These are phyloP conservation scores for Dendrobium chrysotoxum DNA, from an alignment of 106 monocot species.

Conservation along the genomic window DNA sequence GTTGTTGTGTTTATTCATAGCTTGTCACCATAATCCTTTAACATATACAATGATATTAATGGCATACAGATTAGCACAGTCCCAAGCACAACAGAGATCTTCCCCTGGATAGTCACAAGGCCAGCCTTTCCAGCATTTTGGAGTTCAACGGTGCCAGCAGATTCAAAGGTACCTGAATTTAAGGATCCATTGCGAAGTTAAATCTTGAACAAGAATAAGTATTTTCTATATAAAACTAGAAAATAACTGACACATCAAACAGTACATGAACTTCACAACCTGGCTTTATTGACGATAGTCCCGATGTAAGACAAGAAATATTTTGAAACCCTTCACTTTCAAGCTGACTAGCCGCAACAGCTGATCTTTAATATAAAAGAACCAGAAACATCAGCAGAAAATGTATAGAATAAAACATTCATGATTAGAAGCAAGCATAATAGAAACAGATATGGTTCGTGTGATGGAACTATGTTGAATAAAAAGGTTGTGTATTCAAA, in stretches of 20 bases:
- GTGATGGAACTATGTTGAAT: background rate
- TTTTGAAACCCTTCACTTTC: slow-evolving; percentile 75
- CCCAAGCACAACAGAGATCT: slow-evolving; percentile 87
- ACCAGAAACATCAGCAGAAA: slow-evolving; percentile 4
- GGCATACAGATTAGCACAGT: slow-evolving; percentile 85
- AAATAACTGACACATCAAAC: background rate
- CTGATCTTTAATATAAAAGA: slow-evolving; percentile 46
- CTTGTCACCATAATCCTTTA: too few species aligned
- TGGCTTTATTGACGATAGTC: slow-evolving; percentile 85
- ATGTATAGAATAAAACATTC: background rate
- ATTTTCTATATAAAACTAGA: background rate
- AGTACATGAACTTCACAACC: slow-evolving; percentile 26
- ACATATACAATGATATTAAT: background rate
- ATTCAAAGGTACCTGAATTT: slow-evolving; percentile 77
- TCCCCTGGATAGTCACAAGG: slow-evolving; percentile 87
- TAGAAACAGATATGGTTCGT: background rate
- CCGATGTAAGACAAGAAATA: slow-evolving; percentile 67
- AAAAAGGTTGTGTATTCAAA: background rate
- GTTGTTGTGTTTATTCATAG: too few species aligned
- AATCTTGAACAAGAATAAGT: background rate
- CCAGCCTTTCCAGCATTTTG: slow-evolving; percentile 95
- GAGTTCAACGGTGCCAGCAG: slow-evolving; percentile 68
- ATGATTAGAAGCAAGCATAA: slow-evolving; percentile 1
- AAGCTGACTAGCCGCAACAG: slow-evolving; percentile 67
- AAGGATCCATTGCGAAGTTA: background rate